phyloP scores from a whole-genome alignment of 352 stramenopile genomes.

The Globisporangium viniferum region DNA sequence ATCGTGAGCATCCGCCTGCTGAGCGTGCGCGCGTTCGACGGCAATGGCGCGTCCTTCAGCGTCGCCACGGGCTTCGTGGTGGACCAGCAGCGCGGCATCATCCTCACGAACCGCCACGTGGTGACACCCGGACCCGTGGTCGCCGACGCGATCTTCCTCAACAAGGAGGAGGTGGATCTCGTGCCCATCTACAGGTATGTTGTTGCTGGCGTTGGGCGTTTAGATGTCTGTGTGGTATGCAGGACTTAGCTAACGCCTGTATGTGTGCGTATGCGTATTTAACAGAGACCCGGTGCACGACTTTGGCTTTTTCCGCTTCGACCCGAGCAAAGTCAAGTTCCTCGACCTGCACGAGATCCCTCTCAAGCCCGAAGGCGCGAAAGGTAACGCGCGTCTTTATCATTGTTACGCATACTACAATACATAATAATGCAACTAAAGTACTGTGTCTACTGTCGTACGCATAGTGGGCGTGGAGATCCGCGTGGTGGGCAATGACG shows the following conservation, averaged over 20 bases:
- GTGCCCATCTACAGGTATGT: constrained; percentile 81
- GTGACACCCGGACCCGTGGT: constrained; percentile 85
- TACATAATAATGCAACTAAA: not conserved
- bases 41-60: constrained; percentile 81
- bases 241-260: not conserved
- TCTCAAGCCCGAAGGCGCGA: constrained; percentile 79
- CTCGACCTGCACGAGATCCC: constrained; percentile 82
- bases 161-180: constrained; percentile 92
- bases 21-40: constrained; percentile 86
- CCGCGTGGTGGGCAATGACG: constrained; percentile 90
- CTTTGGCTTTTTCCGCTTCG: constrained; percentile 91
- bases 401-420: not conserved
- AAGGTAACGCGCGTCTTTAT: constrained; percentile 32
- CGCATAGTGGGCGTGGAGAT: constrained; percentile 86
- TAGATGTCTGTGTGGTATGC: not conserved
- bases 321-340: constrained; percentile 88
- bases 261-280: not conserved
- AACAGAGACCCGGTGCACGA: constrained; percentile 88
- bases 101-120: constrained; percentile 93
- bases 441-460: not conserved
- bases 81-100: constrained; percentile 81
- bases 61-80: constrained; percentile 92
- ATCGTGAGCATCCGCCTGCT: constrained; percentile 88
- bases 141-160: constrained; percentile 91
- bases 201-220: not conserved